Percentiles rank a stretch among this genome's conserved stretches.
Evolutionary conservation across 1,284 basidiomycete genomes (phyloP).

Genomic region (Ganoderma lucidum): DNA sequence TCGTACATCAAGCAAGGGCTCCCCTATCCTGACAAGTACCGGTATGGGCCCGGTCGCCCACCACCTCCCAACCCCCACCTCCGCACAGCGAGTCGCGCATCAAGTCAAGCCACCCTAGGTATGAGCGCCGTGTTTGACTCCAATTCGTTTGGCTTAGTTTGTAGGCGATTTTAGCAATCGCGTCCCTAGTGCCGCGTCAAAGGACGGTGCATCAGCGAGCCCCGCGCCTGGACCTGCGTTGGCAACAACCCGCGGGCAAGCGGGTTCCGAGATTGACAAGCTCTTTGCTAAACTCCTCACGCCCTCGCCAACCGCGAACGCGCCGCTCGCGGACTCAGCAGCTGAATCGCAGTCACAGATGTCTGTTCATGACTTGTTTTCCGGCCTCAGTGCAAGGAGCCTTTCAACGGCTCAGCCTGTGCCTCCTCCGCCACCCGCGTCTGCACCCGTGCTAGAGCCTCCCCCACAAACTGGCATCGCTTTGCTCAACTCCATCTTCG

Average conservation of each 20-base stretch:
- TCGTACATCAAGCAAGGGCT: conserved; percentile 67
- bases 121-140: neutral
- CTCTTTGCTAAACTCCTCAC: conserved; percentile 63
- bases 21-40: conserved; percentile 73
- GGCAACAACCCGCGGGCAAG: conserved; percentile 9
- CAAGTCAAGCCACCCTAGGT: conserved; percentile 25
- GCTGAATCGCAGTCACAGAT: conserved; percentile 32
- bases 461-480: conserved; percentile 48
- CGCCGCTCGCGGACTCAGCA: conserved; percentile 22
- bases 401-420: neutral
- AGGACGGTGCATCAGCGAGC: conserved; percentile 2
- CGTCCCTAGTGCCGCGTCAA: neutral
- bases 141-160: neutral
- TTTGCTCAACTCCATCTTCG: conserved; percentile 60
- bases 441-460: conserved; percentile 20
- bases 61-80: conserved; percentile 58
- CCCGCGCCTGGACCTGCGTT: conserved; percentile 8
- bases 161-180: neutral
- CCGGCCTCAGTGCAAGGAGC: conserved; percentile 30
- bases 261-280: conserved; percentile 63
- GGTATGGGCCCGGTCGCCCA: conserved; percentile 69
- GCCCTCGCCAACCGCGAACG: conserved; percentile 24
- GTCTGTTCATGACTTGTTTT: conserved; percentile 38
- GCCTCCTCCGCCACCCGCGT: conserved; percentile 16
- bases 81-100: conserved; percentile 39